phyloP scores from a whole-genome alignment of 139 green algal genomes.

The Helicosporidium sp. region DNA sequence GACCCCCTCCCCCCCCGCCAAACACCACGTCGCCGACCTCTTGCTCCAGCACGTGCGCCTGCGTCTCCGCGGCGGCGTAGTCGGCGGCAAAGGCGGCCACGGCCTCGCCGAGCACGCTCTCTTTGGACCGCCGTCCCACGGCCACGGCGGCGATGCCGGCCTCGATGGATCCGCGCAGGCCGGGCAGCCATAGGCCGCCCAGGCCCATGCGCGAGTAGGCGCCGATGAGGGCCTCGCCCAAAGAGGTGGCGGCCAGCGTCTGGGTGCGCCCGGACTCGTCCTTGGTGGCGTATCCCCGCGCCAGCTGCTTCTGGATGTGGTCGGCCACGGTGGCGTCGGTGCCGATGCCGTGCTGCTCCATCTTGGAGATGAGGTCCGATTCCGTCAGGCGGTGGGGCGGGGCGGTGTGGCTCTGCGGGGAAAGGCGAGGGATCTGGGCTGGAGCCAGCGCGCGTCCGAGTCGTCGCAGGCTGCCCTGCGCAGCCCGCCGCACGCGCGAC shows the following conservation, averaged over 20 bases:
- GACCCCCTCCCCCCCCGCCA: conserved; percentile 6
- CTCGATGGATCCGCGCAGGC: conserved; percentile 67
- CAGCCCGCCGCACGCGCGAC: too few relatives aligned
- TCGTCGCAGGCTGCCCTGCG: too few relatives aligned
- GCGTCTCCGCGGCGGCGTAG: conserved; percentile 26
- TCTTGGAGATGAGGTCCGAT: conserved; percentile 70
- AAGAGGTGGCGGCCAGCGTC: conserved; percentile 52
- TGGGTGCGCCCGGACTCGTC: conserved; percentile 26
- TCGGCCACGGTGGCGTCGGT: conserved; percentile 87
- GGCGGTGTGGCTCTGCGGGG: conserved; percentile 47
- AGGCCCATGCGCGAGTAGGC: conserved; percentile 67
- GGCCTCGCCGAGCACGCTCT: conserved; percentile 44
- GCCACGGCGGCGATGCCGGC: conserved; percentile 56
- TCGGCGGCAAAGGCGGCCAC: conserved; percentile 37
- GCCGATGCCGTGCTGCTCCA: conserved; percentile 88
- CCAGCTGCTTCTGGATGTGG: conserved; percentile 50
- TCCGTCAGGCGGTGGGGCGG: conserved; percentile 65
- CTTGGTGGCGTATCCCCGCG: conserved; percentile 58
- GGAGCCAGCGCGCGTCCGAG: too few relatives aligned
- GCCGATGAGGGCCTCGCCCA: conserved; percentile 66
- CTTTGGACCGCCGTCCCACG: not conserved
- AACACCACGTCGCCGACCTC: conserved; percentile 11
- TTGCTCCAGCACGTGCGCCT: conserved; percentile 4
- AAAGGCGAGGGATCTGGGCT: too few relatives aligned
- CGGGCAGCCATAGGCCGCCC: conserved; percentile 52